phyloP scores from a whole-genome alignment of 2,329 filamentous ascomycete genomes.

The Pseudopyricularia javanii region DNA sequence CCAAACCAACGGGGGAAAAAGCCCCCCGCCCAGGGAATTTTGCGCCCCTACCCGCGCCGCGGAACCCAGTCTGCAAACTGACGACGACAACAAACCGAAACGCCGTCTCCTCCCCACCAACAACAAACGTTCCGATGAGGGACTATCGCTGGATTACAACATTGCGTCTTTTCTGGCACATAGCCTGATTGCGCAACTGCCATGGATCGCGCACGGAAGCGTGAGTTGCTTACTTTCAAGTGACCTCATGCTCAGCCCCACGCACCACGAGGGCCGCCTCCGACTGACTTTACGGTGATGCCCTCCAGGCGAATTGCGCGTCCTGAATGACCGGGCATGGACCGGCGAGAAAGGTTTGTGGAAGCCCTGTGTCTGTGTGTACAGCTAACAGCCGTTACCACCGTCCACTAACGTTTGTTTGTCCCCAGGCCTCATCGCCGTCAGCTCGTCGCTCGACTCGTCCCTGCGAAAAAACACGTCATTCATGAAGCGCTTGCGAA shows the following conservation, averaged over 20 bases:
- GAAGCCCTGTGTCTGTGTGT: background rate
- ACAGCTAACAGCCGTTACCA: constrained; percentile 6
- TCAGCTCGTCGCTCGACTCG: constrained; percentile 75
- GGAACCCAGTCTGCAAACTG: constrained; percentile 23
- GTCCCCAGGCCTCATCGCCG: constrained; percentile 60
- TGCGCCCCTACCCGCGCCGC: constrained; percentile 26
- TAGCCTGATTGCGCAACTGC: constrained; percentile 18
- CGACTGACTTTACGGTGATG: constrained; percentile 10
- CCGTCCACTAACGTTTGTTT: constrained; percentile 1
- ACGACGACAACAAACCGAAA: background rate
- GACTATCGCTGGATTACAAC: background rate
- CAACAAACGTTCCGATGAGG: background rate
- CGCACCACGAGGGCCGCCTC: background rate
- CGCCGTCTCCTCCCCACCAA: no score
- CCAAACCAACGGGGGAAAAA: no score
- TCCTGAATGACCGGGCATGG: constrained; percentile 81
- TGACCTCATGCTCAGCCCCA: background rate
- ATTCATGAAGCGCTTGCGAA: constrained; percentile 92
- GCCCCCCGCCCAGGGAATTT: no score
- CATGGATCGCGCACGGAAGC: constrained; percentile 56
- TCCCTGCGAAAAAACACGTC: constrained; percentile 97
- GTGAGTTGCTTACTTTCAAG: constrained; percentile 23
- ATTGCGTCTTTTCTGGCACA: constrained; percentile 1
- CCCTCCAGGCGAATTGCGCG: constrained; percentile 69
- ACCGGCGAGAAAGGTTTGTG: constrained; percentile 67